Evolutionary conservation across 768 basidiomycete species (phyloP).

Genomic region (Mycena galopus): DNA sequence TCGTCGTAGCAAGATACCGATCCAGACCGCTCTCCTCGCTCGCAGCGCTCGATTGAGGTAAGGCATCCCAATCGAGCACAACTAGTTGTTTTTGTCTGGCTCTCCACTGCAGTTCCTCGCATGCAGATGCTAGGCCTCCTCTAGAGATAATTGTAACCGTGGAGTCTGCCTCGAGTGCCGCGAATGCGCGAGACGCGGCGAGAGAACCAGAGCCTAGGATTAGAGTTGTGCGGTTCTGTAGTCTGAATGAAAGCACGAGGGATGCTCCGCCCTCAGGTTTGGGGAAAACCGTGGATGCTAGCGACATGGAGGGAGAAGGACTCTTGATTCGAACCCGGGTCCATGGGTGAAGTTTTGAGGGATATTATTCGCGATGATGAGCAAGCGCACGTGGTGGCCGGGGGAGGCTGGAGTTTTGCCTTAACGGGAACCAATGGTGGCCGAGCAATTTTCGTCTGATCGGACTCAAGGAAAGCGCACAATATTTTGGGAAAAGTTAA

Average conservation of each 20-base stretch:
- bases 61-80: constrained; percentile 66
- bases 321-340: neutral
- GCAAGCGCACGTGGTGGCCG: constrained; percentile 5
- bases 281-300: constrained; percentile 55
- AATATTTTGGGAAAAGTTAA: no score
- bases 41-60: constrained; percentile 52
- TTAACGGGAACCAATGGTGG: neutral
- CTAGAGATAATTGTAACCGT: constrained; percentile 73
- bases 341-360: neutral
- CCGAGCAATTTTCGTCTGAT: no score
- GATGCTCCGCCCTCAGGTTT: constrained; percentile 73
- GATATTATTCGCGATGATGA: constrained; percentile 14
- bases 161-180: constrained; percentile 85
- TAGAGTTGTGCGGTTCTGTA: constrained; percentile 66
- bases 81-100: constrained; percentile 66
- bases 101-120: constrained; percentile 81
- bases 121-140: constrained; percentile 63
- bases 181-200: constrained; percentile 87
- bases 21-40: constrained; percentile 57
- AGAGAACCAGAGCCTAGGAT: constrained; percentile 85
- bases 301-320: constrained; percentile 19
- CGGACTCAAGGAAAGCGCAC: no score
- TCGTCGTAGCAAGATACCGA: constrained; percentile 53
- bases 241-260: constrained; percentile 81
- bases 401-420: neutral